Base-by-base conservation (phyloP, 305 asterid species). In the Solanum hybrid region DNA sequence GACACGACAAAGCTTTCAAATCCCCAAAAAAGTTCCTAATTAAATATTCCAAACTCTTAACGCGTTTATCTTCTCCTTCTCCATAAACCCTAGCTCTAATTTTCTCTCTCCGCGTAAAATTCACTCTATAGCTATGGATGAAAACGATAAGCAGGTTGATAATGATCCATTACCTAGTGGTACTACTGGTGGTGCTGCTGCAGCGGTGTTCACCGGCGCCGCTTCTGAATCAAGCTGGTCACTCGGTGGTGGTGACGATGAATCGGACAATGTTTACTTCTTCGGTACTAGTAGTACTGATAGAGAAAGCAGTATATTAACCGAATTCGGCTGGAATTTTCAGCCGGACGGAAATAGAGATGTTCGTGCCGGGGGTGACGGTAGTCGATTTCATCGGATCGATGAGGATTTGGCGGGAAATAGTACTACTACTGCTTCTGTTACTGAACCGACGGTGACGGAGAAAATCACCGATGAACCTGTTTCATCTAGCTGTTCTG, bases 311-410 rank as follows among this genome's bases (percentile, higher is more conserved):
- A 90, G 71, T 89, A 86, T 93, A 86, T 93, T 96, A 72, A 73
- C 87, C 32, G 97, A 96, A 46, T 95, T 95, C 69, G 98, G 96
- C 4, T 96, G 98, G 98, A 93, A 90, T 92, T 91, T 94, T 71
- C 95, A 92, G 38, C 91, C 64, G 88, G 85, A 87, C 92, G 75
- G 79, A 40, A 16, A 46, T 5, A 51, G 37, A 3, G 16, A 42
- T 82, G 5, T 60, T 60, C 71, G 71, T 3, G 26, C 0, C 12
- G 89, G n/a, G 31, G 89, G 75, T 7, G 92, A 60, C 71, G 71
- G 71, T 60, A 60, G 71, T 60, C 26, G 90, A 84, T 92, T 92
- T 17, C 86, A 69, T 84, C 75, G 89, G 88, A 87, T 92, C 31
- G 92, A 87, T 10, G 73, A 94, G 71, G 92, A 86, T 87, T 90